Conservation (phyloP, 2,329 filamentous ascomycete species). For the Exserohilum rostratum region DNA sequence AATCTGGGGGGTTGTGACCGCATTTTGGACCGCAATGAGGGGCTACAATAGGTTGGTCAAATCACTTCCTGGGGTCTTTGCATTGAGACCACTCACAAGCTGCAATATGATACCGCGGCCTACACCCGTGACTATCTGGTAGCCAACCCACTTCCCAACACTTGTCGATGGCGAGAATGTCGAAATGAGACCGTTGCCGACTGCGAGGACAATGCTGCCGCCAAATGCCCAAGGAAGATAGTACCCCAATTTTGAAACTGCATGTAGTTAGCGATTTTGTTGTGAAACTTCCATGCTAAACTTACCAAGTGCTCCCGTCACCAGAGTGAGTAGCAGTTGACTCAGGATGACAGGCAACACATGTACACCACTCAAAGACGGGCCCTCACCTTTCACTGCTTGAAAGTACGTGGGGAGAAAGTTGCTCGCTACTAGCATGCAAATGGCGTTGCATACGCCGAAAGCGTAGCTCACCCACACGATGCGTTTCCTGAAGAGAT, state of each 20-base stretch:
- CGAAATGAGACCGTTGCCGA: slow-evolving; percentile 51
- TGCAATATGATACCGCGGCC: slow-evolving; percentile 36
- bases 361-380: slow-evolving; percentile 49
- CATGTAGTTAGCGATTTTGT: slow-evolving; percentile 1
- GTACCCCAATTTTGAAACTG: slow-evolving; percentile 30
- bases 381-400: slow-evolving; percentile 43
- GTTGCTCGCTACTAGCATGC: slow-evolving; percentile 22
- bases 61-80: no score
- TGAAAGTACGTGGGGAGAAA: slow-evolving; percentile 52
- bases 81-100: slow-evolving; percentile 16
- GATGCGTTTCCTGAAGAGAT: slow-evolving; percentile 38
- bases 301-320: slow-evolving; percentile 27
- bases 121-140: slow-evolving; percentile 33
- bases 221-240: slow-evolving; percentile 40
- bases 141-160: slow-evolving; percentile 37
- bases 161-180: slow-evolving; percentile 45
- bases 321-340: slow-evolving; percentile 27
- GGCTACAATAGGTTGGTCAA: slow-evolving; percentile 18
- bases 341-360: slow-evolving; percentile 47
- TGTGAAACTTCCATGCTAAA: background rate
- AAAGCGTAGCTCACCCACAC: slow-evolving; percentile 38
- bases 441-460: slow-evolving; percentile 13
- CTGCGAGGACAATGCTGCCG: slow-evolving; percentile 40
- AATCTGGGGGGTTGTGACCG: slow-evolving; percentile 32
- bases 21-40: slow-evolving; percentile 42